Base-by-base conservation (phyloP, 2,329 filamentous ascomycete genomes). In the Monilinia vaccinii-corymbosi region DNA sequence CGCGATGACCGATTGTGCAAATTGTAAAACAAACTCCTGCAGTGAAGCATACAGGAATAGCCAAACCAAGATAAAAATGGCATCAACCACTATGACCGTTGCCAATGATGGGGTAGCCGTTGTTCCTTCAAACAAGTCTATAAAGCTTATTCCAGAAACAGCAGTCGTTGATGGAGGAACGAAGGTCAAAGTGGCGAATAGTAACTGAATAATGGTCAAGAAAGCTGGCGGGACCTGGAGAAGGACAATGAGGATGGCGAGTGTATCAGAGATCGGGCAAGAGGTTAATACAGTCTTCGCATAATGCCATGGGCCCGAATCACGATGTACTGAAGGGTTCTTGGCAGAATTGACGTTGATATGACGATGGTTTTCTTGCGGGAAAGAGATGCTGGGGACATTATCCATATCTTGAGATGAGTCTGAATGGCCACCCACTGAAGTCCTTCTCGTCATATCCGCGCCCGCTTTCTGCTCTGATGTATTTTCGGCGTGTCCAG, bases 161-260 rank as follows among this genome's bases (percentile, higher is more conserved):
- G 90, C 86, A 71, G 88, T 88, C 56, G 86, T 87, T 61, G 86
- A 89, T 21, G 91, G 89, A 49, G 91, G 89, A 64, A 96, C 91
- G 72, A 97, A 95, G 51, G 92, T 97, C 71, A 97, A 82, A 65
- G 91, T 87, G 67, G 93, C 91, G 75, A 97, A 97, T 66, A 96
- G 82, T 71, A 91, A 87, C 75, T 97, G 95, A 70, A 96, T 90
- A 73, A 91, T 80, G 65, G 91, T 93, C 69, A 97, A 81, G 61
- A 93, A 86, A 69, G 93, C 86, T 25, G 92, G 90, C 34, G 93
- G 92, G 11, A 97, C 84, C 72, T 96, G 92, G 75, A 97, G 88
- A 67, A 97, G 83, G 69, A 97, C 89, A 75, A 97, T 96, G 73
- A 97, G 85, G 70, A 97, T 96, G 72, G 93, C 91, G 75, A 97